A percentile compares a stretch with the other conserved stretches of the same genome.
phyloP scores from a whole-genome alignment of 2,329 filamentous ascomycete genomes.

The Stemphylium lycopersici region DNA sequence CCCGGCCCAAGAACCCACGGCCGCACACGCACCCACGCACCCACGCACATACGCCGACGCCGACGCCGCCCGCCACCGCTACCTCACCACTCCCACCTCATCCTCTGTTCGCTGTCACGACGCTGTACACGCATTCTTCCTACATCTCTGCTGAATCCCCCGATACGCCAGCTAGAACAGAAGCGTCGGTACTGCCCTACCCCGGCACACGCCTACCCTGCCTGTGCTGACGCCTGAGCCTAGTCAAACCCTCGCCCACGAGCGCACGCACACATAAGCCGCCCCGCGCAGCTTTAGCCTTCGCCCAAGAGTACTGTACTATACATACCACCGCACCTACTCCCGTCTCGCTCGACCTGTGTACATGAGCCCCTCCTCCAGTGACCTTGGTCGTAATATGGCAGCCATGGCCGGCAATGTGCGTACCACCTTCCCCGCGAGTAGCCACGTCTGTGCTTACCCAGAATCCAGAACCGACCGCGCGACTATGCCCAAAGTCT shows the following conservation, averaged over 20 bases:
- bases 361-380: constrained; percentile 26
- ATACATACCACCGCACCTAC: neutral
- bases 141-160: constrained; percentile 26
- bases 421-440: constrained; percentile 18
- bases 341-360: constrained; percentile 4
- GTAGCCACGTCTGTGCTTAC: constrained; percentile 4
- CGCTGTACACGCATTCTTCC: constrained; percentile 35
- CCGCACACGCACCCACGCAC: neutral
- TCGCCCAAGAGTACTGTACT: constrained; percentile 6
- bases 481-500: constrained; percentile 39
- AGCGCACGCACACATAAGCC: constrained; percentile 28
- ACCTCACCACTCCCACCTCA: constrained; percentile 18
- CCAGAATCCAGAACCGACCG: constrained; percentile 31
- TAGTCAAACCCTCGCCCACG: constrained; percentile 31
- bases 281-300: constrained; percentile 25
- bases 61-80: constrained; percentile 9
- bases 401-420: constrained; percentile 42
- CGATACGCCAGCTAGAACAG: constrained; percentile 19
- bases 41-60: constrained; percentile 16
- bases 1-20: constrained; percentile 3
- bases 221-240: constrained; percentile 45
- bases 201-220: constrained; percentile 18
- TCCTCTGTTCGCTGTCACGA: constrained; percentile 34
- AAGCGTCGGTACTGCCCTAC: constrained; percentile 22
- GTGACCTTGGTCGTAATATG: constrained; percentile 32